These are phyloP conservation scores for Geopyxis carbonaria DNA, from an alignment of 495 filamentous ascomycete species.

Conservation along the genomic window DNA sequence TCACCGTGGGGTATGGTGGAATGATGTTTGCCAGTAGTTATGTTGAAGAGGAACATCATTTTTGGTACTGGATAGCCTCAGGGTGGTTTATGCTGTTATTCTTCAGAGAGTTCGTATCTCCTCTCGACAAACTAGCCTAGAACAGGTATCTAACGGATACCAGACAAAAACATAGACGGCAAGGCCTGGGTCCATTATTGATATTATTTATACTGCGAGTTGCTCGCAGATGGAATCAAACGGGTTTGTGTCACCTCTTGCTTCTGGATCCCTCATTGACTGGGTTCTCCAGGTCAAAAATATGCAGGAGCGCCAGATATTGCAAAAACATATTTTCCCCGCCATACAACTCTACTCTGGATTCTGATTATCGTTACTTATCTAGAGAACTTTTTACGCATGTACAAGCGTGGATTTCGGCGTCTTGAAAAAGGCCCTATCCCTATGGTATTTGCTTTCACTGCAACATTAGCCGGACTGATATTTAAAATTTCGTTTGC, in stretches of 20 bases:
- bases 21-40: constrained; percentile 99
- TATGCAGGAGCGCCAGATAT: constrained; percentile 78
- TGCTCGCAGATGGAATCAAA: constrained; percentile 78
- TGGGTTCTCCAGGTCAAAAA: constrained; percentile 49
- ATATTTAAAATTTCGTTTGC: constrained; percentile 21
- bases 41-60: constrained; percentile 95
- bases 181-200: too few species aligned
- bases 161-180: too few species aligned
- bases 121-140: too few species aligned
- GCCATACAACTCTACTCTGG: constrained; percentile 53
- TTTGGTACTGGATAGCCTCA: constrained; percentile 85
- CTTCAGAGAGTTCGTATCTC: constrained; percentile 30
- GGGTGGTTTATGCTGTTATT: constrained; percentile 56
- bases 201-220: constrained; percentile 37
- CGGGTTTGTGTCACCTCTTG: too few species aligned
- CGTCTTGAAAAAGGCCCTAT: constrained; percentile 26
- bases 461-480: constrained; percentile 34
- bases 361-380: constrained; percentile 55
- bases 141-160: neutral
- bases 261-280: neutral
- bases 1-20: constrained; percentile 44
- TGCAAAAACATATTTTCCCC: constrained; percentile 45
- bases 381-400: constrained; percentile 28
- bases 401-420: constrained; percentile 24
- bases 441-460: constrained; percentile 73